A percentile compares a stretch with the other conserved stretches of the same genome.
Evolutionary conservation across 2,329 filamentous ascomycete genomes (phyloP).

Genomic region (Chrysosphaeria jannelii): DNA sequence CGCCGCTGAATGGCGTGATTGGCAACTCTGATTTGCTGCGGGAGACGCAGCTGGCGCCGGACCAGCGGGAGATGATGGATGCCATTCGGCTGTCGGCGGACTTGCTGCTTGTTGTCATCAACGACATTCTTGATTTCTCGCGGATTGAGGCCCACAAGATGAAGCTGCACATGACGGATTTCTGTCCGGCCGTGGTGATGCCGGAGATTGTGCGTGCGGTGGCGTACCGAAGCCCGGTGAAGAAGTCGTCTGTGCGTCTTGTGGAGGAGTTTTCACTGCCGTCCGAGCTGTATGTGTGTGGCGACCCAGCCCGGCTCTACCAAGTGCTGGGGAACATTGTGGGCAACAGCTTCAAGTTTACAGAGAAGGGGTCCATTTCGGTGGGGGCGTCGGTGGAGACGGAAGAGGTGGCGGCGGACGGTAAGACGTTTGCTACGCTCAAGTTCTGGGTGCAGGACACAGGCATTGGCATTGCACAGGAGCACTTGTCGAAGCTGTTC

Average conservation of each 20-base stretch:
- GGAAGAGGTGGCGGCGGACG: slow-evolving; percentile 39
- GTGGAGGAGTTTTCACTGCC: slow-evolving; percentile 42
- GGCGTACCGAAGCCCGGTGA: slow-evolving; percentile 33
- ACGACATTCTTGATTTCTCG: slow-evolving; percentile 86
- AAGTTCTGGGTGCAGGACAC: slow-evolving; percentile 66
- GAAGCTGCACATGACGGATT: slow-evolving; percentile 44
- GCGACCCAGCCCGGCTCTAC: slow-evolving; percentile 34
- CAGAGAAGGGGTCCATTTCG: slow-evolving; percentile 58
- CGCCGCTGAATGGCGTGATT: slow-evolving; percentile 65
- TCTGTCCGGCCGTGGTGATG: slow-evolving; percentile 36
- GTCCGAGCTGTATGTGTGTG: slow-evolving; percentile 36
- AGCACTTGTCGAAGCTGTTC: slow-evolving; percentile 64
- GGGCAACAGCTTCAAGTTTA: slow-evolving; percentile 85
- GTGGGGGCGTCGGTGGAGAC: slow-evolving; percentile 45
- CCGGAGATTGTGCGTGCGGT: slow-evolving; percentile 33
- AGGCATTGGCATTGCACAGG: slow-evolving; percentile 64
- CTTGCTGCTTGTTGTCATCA: slow-evolving; percentile 70
- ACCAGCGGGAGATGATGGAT: slow-evolving; percentile 64
- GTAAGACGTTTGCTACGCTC: slow-evolving; percentile 25
- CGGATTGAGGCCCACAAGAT: slow-evolving; percentile 77
- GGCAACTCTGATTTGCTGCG: slow-evolving; percentile 63
- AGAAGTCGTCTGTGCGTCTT: slow-evolving; percentile 31
- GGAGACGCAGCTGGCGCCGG: slow-evolving; percentile 42
- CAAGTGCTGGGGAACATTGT: slow-evolving; percentile 58
- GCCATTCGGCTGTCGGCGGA: slow-evolving; percentile 69